Evolutionary conservation across 116 monocot genomes (phyloP).

Genomic region (Iris pallida): DNA sequence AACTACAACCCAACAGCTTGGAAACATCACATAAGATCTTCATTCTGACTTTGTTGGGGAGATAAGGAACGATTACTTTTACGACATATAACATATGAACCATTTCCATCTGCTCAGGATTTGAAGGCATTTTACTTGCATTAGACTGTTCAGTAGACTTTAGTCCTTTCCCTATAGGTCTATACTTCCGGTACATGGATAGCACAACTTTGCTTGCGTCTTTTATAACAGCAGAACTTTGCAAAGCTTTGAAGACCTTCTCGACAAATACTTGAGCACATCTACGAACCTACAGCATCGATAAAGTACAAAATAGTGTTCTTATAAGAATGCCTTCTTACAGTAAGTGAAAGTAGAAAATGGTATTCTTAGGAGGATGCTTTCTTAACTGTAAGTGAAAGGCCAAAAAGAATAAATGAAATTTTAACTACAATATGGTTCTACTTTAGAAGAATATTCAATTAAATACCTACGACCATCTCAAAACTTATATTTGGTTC

Average conservation of each 20-base stretch:
- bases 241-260: slow-evolving; percentile 39
- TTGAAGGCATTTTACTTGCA: slow-evolving; percentile 15
- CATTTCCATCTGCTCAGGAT: slow-evolving; percentile 36
- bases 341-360: background rate
- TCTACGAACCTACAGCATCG: slow-evolving; percentile 64
- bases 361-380: background rate
- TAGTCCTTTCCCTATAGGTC: slow-evolving; percentile 17
- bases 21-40: slow-evolving; percentile 42
- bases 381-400: too few species aligned
- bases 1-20: slow-evolving; percentile 39
- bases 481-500: too few species aligned
- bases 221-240: slow-evolving; percentile 27
- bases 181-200: slow-evolving; percentile 37
- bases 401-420: too few species aligned
- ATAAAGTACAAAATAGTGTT: background rate
- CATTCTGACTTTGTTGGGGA: slow-evolving; percentile 42
- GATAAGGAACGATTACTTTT: slow-evolving; percentile 36
- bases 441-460: too few species aligned
- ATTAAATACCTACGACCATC: too few species aligned
- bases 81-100: slow-evolving; percentile 59
- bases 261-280: slow-evolving; percentile 63
- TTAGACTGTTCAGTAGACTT: slow-evolving; percentile 4
- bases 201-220: slow-evolving; percentile 46
- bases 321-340: background rate
- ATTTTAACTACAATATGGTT: too few species aligned